Base-by-base conservation (phyloP, 73 alveolate species). In the Paramecium biaurelia region DNA sequence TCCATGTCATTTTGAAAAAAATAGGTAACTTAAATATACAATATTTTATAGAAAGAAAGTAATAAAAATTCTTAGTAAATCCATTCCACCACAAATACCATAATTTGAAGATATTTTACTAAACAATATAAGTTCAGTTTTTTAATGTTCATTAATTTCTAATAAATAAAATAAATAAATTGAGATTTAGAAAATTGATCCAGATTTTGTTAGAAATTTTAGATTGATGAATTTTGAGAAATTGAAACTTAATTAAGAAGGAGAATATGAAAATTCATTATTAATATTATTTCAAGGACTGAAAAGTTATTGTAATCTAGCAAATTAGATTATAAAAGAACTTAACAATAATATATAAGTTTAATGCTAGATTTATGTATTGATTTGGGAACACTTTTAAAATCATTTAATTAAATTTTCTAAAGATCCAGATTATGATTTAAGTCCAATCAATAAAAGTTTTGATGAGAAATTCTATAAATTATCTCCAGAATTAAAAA, bases 351-450 rank as follows among this genome's bases (percentile, higher is more conserved):
- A 63, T 30, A 26, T 1, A 23, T 10, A 2, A 26, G 24, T 63
- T 1, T 63, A 30, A 2, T 26, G 49, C 9, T 63, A 26, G 7
- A 20, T 63, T 30, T 63, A 63, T 24, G 84, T 63, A 5, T 14
- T 63, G 45, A 63, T 63, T 14, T 63, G 84, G 84, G 84, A 63
- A 63, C 84, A 63, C 12, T 63, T 26, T 14, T 63, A 63, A 63
- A 63, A 63, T 63, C 84, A 63, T 63, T 63, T 63, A 10, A 12
- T 32, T 30, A 63, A 63, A 63, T 12, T 63, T 14, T 26, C 49
- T 14, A 63, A 32, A 12, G 84, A 63, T 63, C 41, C 41, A 14
- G 84, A 63, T 32, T 63, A 12, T 26, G 84, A 63, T 32, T 32
- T 63, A 12, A 30, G 15, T 63, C 49, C 84, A 30, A 30, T 63